Base-by-base conservation (phyloP, 441 rosid species). In the Eruca vesicaria region DNA sequence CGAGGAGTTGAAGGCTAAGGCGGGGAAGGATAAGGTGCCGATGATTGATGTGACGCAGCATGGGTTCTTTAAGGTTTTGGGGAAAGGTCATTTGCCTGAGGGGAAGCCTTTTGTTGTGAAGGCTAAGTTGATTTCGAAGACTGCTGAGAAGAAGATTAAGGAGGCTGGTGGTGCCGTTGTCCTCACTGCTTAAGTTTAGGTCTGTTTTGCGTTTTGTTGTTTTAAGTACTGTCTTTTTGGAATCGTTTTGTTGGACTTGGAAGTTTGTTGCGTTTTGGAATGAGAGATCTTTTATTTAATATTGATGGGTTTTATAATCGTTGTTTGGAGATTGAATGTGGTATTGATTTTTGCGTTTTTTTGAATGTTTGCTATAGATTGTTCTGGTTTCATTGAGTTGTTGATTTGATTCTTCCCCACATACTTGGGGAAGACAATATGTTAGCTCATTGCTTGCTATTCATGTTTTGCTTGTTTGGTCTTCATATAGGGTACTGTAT, bases 101-200 rank as follows among this genome's bases (percentile, higher is more conserved):
- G 79, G 81, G 61, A 89, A 88, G 71, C 95, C 93, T 0, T 52
- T 92, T 43, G 93, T 87, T 4, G 90, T 89, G 45, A 91, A 89
- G 79, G 93, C 97, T 3, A 91, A 89, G 87, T 89, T 91, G 6
- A 71, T 92, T 7, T 92, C 97, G 0, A 92, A 92, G 88, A 88
- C 69, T 18, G 93, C 93, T 1, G 96, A 92, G 85, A 90, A 83
- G 96, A 92, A 92, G 85, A 90, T 92, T 61, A 92, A 92, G 84
- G 97, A 85, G 77, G 86, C 87, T 57, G 92, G 97, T 71, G 97
- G 94, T 1, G 94, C 94, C 4, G 90, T 89, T 8, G 73, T 86
- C 6, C 95, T 91, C 62, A 88, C 97, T 74, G 95, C 93, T 43
- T 91, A 84, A 60, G 66, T 16, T 69, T 67, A 60, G 68, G 11